These are phyloP conservation scores for Drosera capensis DNA, from an alignment of 148 eudicot species.

Conservation along the genomic window DNA sequence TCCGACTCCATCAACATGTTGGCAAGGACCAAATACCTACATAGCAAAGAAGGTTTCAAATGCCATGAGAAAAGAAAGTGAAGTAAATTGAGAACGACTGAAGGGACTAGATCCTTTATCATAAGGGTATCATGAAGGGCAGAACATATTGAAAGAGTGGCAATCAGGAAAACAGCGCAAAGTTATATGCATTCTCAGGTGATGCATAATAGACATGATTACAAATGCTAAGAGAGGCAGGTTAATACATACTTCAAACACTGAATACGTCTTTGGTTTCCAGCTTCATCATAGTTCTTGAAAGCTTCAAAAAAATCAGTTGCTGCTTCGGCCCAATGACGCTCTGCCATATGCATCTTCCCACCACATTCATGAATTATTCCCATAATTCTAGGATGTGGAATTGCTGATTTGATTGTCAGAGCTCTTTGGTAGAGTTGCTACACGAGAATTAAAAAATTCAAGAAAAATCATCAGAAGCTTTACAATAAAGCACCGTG, in stretches of 20 bases:
- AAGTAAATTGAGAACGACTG: no score
- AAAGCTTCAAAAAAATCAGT: slow-evolving; percentile 99
- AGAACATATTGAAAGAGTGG: no score
- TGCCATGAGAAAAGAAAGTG: no score
- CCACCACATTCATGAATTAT: slow-evolving; percentile 99
- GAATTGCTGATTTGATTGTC: slow-evolving; percentile 93
- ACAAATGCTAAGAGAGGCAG: not conserved
- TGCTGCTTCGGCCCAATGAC: slow-evolving; percentile 95
- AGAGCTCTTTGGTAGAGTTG: slow-evolving; percentile 93
- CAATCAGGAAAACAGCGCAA: no score
- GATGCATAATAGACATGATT: not conserved
- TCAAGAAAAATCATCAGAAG: not conserved
- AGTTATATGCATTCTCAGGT: no score
- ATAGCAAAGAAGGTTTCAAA: no score
- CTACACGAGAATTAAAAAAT: slow-evolving; percentile 19
- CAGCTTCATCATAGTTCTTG: slow-evolving; percentile 99
- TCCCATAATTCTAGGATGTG: slow-evolving; percentile 99
- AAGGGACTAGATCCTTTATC: no score
- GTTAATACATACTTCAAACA: slow-evolving; percentile 66
- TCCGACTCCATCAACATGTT: slow-evolving; percentile 95
- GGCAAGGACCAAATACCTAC: slow-evolving; percentile 94
- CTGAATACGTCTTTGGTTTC: slow-evolving; percentile 80
- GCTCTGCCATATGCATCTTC: slow-evolving; percentile 99
- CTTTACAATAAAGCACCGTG: not conserved
- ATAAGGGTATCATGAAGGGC: no score